Base-by-base conservation (phyloP, 2,329 filamentous ascomycete species). In the Ophiostoma triangulosporum region DNA sequence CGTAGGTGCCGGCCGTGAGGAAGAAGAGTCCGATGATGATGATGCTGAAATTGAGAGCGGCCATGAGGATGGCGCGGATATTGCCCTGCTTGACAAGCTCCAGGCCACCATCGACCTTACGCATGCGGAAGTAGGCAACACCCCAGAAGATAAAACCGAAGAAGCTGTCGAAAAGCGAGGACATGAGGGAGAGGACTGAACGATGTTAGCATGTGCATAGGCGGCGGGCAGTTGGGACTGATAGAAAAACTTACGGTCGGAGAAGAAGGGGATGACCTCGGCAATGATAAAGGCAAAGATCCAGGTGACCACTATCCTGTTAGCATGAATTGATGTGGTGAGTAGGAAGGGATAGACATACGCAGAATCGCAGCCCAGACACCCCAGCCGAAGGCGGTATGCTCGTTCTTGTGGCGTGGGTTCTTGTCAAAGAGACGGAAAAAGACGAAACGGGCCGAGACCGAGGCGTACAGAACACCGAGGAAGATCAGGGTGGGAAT, bases 111-210 rank as follows among this genome's bases (percentile, higher is more conserved):
- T 87, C 83, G 1, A 77, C 83, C 20, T 70, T 70, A 48, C 85
- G 76, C 84, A 91, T 87, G 54, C 84, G 78, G 63, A 89, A 77
- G 64, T 88, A 91, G 0, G 86, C 86, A 1, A 88, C 77, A 12
- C 84, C 86, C 86, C 86, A 96, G 73, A 95, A 96, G 64, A 95
- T 95, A 73, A 95, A 96, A 24, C 90, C 90, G 62, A 91, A 91
- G 75, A 89, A 91, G 52, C 86, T 91, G 69, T 95, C 88, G 64
- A 95, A 95, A 1, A 95, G 77, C 4, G 88, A 88, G n/a, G 82
- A 86, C 83, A 89, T 86, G 57, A 88, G 73, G 4, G 81, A 82
- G n/a, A 81, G 68, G 2, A 83, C 75, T 78, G 36, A n/a, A 2
- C 2, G 8, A 11, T 9, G 24, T 51, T 48, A 51, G 40, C 6